phyloP scores from a whole-genome alignment of 1,284 basidiomycete species.

The Austroboletus novae-zelandiae region DNA sequence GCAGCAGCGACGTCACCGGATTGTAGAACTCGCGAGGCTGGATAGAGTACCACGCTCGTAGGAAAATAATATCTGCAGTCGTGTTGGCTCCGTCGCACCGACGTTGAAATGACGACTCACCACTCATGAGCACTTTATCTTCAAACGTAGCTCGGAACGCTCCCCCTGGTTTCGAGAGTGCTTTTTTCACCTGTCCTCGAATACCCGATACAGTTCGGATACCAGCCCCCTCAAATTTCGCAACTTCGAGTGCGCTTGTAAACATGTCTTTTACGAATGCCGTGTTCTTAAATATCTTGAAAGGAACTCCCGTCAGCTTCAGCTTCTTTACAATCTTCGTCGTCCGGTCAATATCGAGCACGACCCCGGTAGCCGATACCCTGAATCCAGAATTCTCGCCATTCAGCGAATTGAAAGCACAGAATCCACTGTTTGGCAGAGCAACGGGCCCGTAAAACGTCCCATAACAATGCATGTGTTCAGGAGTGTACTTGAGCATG shows the following conservation, averaged over 20 bases:
- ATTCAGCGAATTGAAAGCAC: slow-evolving; percentile 89
- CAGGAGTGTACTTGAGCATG: slow-evolving; percentile 99
- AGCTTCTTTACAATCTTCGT: slow-evolving; percentile 98
- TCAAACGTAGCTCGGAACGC: slow-evolving; percentile 97
- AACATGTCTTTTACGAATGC: slow-evolving; percentile 99
- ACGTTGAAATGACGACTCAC: slow-evolving; percentile 46
- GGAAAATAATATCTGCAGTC: slow-evolving; percentile 83
- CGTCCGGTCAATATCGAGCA: slow-evolving; percentile 89
- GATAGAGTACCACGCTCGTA: slow-evolving; percentile 96
- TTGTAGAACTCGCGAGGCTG: slow-evolving; percentile 97
- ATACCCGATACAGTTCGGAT: slow-evolving; percentile 95
- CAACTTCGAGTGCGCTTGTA: slow-evolving; percentile 86
- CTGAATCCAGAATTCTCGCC: slow-evolving; percentile 76
- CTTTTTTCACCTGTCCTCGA: slow-evolving; percentile 96
- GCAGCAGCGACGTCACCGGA: slow-evolving; percentile 88
- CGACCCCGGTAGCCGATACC: slow-evolving; percentile 91
- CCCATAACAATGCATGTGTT: slow-evolving; percentile 99
- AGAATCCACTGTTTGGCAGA: slow-evolving; percentile 95
- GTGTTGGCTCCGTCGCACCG: slow-evolving; percentile 2
- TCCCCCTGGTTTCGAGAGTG: slow-evolving; percentile 90
- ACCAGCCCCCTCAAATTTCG: slow-evolving; percentile 98
- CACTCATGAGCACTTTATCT: slow-evolving; percentile 95
- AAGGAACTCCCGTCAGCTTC: slow-evolving; percentile 92
- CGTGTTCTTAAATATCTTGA: slow-evolving; percentile 99
- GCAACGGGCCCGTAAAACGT: slow-evolving; percentile 94